Evolutionary conservation across 1,284 basidiomycete species (phyloP), one percentile per base, ranked within the genome.

Genomic region (Apiotrichum sp.): DNA sequence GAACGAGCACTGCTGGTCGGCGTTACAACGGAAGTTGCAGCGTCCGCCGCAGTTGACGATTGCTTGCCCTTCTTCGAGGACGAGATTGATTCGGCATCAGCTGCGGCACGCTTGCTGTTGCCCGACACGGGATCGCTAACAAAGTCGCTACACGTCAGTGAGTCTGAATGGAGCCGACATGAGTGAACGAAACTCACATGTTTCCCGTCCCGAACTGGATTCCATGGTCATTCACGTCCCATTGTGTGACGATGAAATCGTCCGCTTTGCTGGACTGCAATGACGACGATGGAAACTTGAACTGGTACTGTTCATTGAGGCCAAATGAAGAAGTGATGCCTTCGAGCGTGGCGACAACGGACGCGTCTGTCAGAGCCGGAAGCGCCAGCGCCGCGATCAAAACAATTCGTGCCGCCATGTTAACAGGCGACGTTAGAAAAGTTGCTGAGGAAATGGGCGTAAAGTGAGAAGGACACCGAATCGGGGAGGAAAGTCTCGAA

Each of bases 141-240:
- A 57, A 69, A 68, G 35, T 66, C 62, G 7, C 67, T 71, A 52
- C 13, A 29, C 29, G 29, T 29, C 29, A 29, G 29, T 29, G 29
- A 29, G 29, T 3, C 29, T 29, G 36, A 14, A 9, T 9, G 36
- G 10, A 9, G 2, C 10, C 10, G 36, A 14, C 10, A 7, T 41
- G 36, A 11, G 14, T 14, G 35, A 33, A 13, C 14, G 14, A 34
- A 13, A 65, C 69, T 61, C 52, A 70, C 69, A 71, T 65, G 50
- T 71, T 51, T 4, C 46, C 48, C 3, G 32, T 50, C 13, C 71
- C 70, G 53, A 63, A 72, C 52, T 69, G 61, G 16, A 73, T 59
- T 41, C 63, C 63, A 44, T 63, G 57, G 14, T 50, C 43, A 42
- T 63, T 67, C 29, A 71, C 40, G n/a, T 57, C 55, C 70, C 70